These are phyloP conservation scores for Dendrobium huoshanense DNA, from an alignment of 106 monocot genomes.

Conservation along the genomic window DNA sequence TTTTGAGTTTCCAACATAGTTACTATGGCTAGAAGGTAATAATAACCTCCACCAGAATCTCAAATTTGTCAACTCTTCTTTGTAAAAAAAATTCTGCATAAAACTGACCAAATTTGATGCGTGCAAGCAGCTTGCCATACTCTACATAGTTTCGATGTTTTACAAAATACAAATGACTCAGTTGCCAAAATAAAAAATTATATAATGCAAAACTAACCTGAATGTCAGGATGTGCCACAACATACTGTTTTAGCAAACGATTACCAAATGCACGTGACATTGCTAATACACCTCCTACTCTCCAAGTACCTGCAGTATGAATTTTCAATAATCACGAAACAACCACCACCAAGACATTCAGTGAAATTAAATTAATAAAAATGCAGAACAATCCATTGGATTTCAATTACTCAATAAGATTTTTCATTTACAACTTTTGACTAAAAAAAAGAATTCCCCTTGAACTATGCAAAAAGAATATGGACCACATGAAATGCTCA, in stretches of 20 bases:
- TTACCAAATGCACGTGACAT: slow-evolving; percentile 97
- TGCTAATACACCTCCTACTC: slow-evolving; percentile 77
- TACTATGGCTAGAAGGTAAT: too few relatives aligned
- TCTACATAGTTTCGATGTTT: too few relatives aligned
- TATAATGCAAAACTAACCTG: slow-evolving; percentile 34
- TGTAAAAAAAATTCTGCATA: too few relatives aligned
- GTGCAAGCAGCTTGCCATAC: too few relatives aligned
- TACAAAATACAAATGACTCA: too few relatives aligned
- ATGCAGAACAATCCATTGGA: not conserved
- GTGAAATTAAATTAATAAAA: not conserved
- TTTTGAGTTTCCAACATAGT: too few relatives aligned
- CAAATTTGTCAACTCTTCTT: too few relatives aligned
- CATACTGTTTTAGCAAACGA: slow-evolving; percentile 68
- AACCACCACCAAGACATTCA: not conserved
- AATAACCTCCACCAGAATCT: too few relatives aligned
- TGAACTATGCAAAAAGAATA: not conserved
- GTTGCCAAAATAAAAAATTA: not conserved
- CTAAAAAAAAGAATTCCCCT: too few relatives aligned
- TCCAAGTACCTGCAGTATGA: slow-evolving; percentile 68
- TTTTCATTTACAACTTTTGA: not conserved
- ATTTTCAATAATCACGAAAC: not conserved
- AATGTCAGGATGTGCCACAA: slow-evolving; percentile 84
- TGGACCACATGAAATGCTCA: not conserved
- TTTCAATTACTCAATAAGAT: not conserved
- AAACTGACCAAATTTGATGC: too few relatives aligned